phyloP scores from a whole-genome alignment of 2,329 filamentous ascomycete species.

The Hypomyces rosellus region DNA sequence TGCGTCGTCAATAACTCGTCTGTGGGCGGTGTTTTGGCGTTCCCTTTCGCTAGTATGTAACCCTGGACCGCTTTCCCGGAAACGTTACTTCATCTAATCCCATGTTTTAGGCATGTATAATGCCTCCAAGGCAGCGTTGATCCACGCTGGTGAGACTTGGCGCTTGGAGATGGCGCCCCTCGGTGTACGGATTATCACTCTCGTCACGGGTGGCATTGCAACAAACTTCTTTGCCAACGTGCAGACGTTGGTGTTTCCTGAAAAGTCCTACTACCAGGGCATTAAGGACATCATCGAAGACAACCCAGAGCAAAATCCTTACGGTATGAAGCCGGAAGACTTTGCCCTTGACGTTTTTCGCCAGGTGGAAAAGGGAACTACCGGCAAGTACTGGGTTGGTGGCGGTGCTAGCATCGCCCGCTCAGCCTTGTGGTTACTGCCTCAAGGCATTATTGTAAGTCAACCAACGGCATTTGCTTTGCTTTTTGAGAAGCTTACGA shows the following conservation, averaged over 20 bases:
- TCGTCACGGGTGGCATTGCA: slow-evolving; percentile 14
- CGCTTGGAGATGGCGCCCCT: slow-evolving; percentile 21
- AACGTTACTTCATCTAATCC: no score
- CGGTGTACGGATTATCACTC: slow-evolving; percentile 20
- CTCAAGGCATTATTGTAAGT: not conserved
- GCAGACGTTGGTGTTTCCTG: slow-evolving; percentile 9
- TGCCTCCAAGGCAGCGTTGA: slow-evolving; percentile 19
- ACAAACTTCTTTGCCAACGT: slow-evolving; percentile 12
- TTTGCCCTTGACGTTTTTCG: slow-evolving; percentile 15
- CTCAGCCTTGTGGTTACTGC: slow-evolving; percentile 6
- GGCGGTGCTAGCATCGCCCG: slow-evolving; percentile 11
- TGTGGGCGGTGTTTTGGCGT: not conserved
- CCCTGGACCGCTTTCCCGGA: not conserved
- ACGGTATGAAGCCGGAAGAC: slow-evolving; percentile 9
- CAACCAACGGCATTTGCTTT: no score
- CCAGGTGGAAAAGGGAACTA: slow-evolving; percentile 15
- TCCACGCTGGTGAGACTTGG: slow-evolving; percentile 17
- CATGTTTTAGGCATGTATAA: slow-evolving; percentile 18
- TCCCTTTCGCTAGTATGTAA: slow-evolving; percentile 1
- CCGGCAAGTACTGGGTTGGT: slow-evolving; percentile 16
- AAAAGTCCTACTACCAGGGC: slow-evolving; percentile 14
- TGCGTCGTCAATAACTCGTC: slow-evolving; percentile 16
- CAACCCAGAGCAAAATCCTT: slow-evolving; percentile 6
- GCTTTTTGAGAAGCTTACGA: no score
- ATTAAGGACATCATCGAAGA: not conserved